Evolutionary conservation across 768 basidiomycete genomes (phyloP).

Genomic region (Agrocybe pediades): DNA sequence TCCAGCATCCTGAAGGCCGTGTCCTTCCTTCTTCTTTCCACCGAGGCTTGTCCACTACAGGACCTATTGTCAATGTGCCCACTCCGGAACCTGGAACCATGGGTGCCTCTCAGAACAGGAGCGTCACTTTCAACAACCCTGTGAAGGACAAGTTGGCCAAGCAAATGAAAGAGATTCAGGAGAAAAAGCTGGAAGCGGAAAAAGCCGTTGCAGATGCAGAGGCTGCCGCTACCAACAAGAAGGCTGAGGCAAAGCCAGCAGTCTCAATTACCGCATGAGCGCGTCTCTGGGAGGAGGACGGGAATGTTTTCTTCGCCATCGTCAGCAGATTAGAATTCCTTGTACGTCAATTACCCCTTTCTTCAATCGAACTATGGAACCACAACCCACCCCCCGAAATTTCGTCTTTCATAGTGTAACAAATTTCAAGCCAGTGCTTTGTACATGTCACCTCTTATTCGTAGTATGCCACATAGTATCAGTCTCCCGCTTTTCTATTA

Average conservation of each 20-base stretch:
- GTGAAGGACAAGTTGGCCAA: conserved; percentile 45
- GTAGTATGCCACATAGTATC: conserved; percentile 4
- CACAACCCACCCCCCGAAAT: neutral
- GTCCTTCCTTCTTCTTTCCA: conserved; percentile 82
- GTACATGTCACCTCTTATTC: conserved; percentile 8
- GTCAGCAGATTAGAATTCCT: neutral
- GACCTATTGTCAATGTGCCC: conserved; percentile 61
- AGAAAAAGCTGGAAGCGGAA: conserved; percentile 61
- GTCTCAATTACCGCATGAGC: conserved; percentile 46
- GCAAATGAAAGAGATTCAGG: conserved; percentile 65
- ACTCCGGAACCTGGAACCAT: conserved; percentile 70
- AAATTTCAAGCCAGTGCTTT: neutral
- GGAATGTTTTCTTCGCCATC: neutral
- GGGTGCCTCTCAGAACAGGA: conserved; percentile 61
- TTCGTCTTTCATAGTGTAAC: neutral
- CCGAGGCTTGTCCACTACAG: conserved; percentile 64
- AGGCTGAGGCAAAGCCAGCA: conserved; percentile 53
- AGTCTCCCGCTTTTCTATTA: conserved; percentile 14
- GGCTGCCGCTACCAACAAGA: conserved; percentile 54
- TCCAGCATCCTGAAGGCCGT: conserved; percentile 88
- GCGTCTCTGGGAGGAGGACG: neutral
- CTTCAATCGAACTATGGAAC: neutral
- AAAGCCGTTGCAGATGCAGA: conserved; percentile 69
- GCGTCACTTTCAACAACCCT: conserved; percentile 68
- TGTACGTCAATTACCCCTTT: neutral